phyloP scores from a whole-genome alignment of 768 basidiomycete species.

The Trametes cingulata region DNA sequence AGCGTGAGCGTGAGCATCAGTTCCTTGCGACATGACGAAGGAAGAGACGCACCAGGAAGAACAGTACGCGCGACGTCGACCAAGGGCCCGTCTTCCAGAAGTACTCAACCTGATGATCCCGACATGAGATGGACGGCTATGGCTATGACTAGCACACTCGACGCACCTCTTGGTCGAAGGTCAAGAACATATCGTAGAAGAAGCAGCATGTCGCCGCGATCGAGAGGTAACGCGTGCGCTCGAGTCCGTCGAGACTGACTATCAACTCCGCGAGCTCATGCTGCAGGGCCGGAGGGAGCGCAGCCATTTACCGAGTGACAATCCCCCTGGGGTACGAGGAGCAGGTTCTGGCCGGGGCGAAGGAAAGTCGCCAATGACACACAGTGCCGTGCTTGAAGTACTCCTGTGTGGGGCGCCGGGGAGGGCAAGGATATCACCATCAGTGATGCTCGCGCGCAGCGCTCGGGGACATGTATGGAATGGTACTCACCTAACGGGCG shows the following conservation, averaged over 20 bases:
- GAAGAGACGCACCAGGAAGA: conserved; percentile 16
- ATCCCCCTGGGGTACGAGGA: neutral
- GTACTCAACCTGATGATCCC: conserved; percentile 12
- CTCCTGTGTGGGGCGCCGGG: neutral
- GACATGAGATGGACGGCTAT: neutral
- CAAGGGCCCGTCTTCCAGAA: conserved; percentile 24
- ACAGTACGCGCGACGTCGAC: conserved; percentile 22
- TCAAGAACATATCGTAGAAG: conserved; percentile 17
- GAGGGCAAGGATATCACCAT: neutral
- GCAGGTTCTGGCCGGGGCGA: neutral
- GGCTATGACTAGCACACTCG: too few species aligned
- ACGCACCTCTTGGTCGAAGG: conserved; percentile 20
- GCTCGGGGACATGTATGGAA: conserved; percentile 1
- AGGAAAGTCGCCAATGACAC: neutral
- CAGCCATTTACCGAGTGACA: conserved; percentile 7
- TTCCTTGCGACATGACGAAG: neutral
- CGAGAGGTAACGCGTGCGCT: conserved; percentile 12
- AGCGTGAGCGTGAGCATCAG: neutral
- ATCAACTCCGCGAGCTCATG: conserved; percentile 11
- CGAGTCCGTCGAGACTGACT: conserved; percentile 5
- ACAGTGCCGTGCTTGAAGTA: conserved; percentile 3
- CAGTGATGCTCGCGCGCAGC: conserved; percentile 4
- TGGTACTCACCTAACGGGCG: conserved; percentile 5
- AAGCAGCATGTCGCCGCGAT: conserved; percentile 10
- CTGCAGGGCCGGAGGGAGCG: conserved; percentile 6